These are phyloP conservation scores for Handroanthus guayacan DNA, from an alignment of 257 asterid genomes.

Conservation along the genomic window DNA sequence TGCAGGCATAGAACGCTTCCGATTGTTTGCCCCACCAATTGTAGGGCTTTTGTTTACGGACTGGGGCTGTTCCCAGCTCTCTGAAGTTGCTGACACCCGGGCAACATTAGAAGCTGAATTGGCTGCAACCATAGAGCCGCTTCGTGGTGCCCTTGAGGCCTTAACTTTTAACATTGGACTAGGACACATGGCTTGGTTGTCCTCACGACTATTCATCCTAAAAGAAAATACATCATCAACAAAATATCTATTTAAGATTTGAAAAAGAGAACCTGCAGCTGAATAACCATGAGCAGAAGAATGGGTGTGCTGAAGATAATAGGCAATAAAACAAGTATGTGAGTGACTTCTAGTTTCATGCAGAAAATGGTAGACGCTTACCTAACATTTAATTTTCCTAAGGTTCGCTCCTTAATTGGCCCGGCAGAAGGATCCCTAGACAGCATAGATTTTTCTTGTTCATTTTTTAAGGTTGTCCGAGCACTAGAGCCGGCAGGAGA, in stretches of 20 bases:
- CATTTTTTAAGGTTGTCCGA: constrained; percentile 70
- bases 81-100: constrained; percentile 70
- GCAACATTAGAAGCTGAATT: constrained; percentile 54
- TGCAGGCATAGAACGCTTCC: constrained; percentile 77
- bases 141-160: constrained; percentile 87
- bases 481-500: constrained; percentile 66
- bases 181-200: constrained; percentile 55
- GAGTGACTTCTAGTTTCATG: constrained; percentile 21
- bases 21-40: constrained; percentile 64
- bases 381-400: constrained; percentile 73
- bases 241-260: neutral
- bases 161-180: constrained; percentile 78
- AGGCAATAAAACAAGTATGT: constrained; percentile 3
- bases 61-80: constrained; percentile 85
- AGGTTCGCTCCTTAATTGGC: constrained; percentile 67
- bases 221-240: constrained; percentile 22
- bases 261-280: neutral
- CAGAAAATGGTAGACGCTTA: constrained; percentile 42
- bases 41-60: constrained; percentile 59
- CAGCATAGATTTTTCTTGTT: constrained; percentile 70
- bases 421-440: constrained; percentile 70
- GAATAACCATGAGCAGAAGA: constrained; percentile 26
- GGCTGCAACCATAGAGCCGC: constrained; percentile 54
- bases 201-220: constrained; percentile 81
- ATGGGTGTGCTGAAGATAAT: constrained; percentile 25